These are phyloP conservation scores for Pleurotus giganteus DNA, from an alignment of 768 basidiomycete species.

Conservation along the genomic window DNA sequence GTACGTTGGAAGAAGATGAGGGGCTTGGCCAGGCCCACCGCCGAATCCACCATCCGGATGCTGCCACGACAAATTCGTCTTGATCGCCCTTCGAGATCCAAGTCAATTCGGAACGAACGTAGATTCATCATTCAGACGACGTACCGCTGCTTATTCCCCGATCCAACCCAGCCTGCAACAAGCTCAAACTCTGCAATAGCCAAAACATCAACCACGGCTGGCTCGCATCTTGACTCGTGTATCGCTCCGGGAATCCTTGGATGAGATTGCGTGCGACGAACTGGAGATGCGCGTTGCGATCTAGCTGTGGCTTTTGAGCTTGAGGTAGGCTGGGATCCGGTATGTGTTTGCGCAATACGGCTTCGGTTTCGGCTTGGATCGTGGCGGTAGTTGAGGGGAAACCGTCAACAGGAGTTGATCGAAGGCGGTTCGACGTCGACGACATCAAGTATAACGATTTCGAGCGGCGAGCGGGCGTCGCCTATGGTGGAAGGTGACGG, in stretches of 20 bases:
- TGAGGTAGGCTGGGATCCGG: slow-evolving; percentile 24
- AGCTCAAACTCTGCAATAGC: slow-evolving; percentile 81
- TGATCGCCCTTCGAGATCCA: slow-evolving; percentile 58
- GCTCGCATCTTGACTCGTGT: slow-evolving; percentile 86
- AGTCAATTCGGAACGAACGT: background rate
- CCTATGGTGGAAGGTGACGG: no score
- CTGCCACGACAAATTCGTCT: slow-evolving; percentile 80
- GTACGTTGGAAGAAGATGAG: slow-evolving; percentile 90
- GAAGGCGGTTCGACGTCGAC: slow-evolving; percentile 14
- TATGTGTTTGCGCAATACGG: slow-evolving; percentile 53
- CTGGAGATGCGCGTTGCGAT: slow-evolving; percentile 68
- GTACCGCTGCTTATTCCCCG: slow-evolving; percentile 72
- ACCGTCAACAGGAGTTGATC: slow-evolving; percentile 49
- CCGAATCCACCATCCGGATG: slow-evolving; percentile 88
- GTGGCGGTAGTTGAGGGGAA: slow-evolving; percentile 63
- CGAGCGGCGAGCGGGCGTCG: no score
- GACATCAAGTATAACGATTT: no score
- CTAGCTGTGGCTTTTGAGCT: slow-evolving; percentile 35
- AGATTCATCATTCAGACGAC: slow-evolving; percentile 16
- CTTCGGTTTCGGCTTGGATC: slow-evolving; percentile 65
- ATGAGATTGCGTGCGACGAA: slow-evolving; percentile 71
- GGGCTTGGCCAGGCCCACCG: slow-evolving; percentile 85
- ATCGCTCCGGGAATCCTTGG: slow-evolving; percentile 79
- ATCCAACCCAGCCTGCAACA: slow-evolving; percentile 77
- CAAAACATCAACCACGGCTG: slow-evolving; percentile 96